These are phyloP conservation scores for Stemphylium beticola DNA, from an alignment of 2,329 filamentous ascomycete genomes.

Conservation along the genomic window DNA sequence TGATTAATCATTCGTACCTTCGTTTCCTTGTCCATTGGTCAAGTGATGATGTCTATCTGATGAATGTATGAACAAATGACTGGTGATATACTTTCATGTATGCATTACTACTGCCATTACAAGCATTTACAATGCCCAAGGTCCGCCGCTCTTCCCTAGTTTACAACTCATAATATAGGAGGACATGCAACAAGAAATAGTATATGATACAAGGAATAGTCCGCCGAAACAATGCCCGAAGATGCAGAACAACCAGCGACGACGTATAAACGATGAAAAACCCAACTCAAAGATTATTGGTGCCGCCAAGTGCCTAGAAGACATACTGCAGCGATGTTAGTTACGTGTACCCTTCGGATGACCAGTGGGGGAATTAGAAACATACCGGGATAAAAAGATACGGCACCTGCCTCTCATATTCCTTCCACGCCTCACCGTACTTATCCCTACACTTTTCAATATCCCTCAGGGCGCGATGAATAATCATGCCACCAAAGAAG, in stretches of 20 bases:
- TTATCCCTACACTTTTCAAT: slow-evolving; percentile 76
- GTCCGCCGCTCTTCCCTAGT: slow-evolving; percentile 1
- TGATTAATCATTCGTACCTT: too few species aligned
- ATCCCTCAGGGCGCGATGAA: slow-evolving; percentile 77
- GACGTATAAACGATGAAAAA: neutral
- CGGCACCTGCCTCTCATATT: slow-evolving; percentile 81
- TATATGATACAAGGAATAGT: neutral
- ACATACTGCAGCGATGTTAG: slow-evolving; percentile 3
- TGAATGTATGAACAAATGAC: neutral
- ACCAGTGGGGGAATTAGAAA: neutral
- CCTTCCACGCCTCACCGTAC: slow-evolving; percentile 81
- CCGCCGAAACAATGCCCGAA: neutral
- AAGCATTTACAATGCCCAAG: slow-evolving; percentile 17
- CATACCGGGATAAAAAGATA: slow-evolving; percentile 79
- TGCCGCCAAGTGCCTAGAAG: neutral
- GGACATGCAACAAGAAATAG: slow-evolving; percentile 9
- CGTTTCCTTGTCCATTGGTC: too few species aligned
- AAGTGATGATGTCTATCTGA: neutral
- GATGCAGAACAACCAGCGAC: too few species aligned
- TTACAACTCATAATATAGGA: slow-evolving; percentile 12
- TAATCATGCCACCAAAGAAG: slow-evolving; percentile 82
- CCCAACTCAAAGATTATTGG: too few species aligned
- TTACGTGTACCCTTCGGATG: neutral
- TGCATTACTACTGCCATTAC: slow-evolving; percentile 29
- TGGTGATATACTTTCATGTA: neutral